Conservation (phyloP, 164 flowering plant genomes). For the Magnolia kwangsiensis region DNA sequence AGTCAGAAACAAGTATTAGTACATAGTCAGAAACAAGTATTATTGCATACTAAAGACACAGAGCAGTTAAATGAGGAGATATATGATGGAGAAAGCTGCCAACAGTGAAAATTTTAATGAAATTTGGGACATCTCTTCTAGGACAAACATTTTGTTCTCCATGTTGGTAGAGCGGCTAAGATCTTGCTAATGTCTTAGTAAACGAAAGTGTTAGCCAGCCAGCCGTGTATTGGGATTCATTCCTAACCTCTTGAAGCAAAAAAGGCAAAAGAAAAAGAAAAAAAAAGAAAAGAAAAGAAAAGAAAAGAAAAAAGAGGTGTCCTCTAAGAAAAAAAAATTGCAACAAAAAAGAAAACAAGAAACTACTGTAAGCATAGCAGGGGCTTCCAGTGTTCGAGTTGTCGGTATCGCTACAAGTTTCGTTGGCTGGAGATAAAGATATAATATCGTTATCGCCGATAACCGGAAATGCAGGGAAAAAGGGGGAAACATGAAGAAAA, state of each 20-base stretch:
- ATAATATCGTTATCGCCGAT: too few species aligned
- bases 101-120: background rate
- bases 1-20: conserved; percentile 8
- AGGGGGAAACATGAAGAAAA: too few species aligned
- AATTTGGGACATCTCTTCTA: background rate
- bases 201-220: background rate
- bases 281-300: too few species aligned
- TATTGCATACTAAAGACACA: background rate
- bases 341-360: background rate
- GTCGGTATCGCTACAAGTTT: too few species aligned
- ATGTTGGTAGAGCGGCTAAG: background rate
- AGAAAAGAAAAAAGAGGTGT: too few species aligned
- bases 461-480: too few species aligned
- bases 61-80: background rate
- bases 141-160: background rate
- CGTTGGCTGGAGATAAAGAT: too few species aligned
- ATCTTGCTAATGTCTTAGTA: background rate
- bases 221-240: background rate
- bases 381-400: too few species aligned
- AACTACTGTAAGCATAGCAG: background rate
- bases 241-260: background rate
- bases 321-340: too few species aligned
- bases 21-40: conserved; percentile 9
- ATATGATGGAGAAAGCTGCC: background rate
- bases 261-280: too few species aligned